Conservation (phyloP, 2,329 filamentous ascomycete species). For the Colletotrichum viniferum region DNA sequence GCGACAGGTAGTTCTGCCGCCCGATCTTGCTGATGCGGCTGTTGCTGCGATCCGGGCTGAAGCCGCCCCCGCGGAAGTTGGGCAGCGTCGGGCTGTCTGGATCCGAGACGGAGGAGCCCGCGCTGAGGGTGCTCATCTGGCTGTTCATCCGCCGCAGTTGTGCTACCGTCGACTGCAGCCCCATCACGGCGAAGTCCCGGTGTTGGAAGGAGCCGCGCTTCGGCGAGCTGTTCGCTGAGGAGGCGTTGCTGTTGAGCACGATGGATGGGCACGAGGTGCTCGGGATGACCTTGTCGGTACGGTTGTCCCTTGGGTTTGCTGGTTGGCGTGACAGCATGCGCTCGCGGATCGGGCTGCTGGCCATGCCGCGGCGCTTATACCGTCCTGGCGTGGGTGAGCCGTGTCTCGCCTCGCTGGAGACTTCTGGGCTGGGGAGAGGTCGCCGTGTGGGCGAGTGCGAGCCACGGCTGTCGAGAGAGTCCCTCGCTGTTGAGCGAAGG, state of each 20-base stretch:
- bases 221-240: background rate
- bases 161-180: constrained; percentile 40
- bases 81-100: constrained; percentile 44
- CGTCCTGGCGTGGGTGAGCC: constrained; percentile 5
- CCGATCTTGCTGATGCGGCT: constrained; percentile 36
- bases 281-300: background rate
- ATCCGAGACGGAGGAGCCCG: constrained; percentile 39
- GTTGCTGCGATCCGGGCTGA: constrained; percentile 38
- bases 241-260: background rate
- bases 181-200: constrained; percentile 9
- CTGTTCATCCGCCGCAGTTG: constrained; percentile 65
- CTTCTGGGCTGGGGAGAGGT: background rate
- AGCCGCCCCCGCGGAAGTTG: constrained; percentile 40
- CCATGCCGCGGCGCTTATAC: background rate
- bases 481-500: background rate
- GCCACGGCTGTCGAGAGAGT: background rate
- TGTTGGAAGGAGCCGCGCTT: background rate
- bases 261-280: background rate
- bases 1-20: constrained; percentile 48
- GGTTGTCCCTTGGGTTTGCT: background rate
- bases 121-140: constrained; percentile 49
- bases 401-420: background rate
- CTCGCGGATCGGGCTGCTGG: background rate
- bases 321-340: background rate
- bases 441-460: background rate